Evolutionary conservation across 176 grass and related monocot species (phyloP), one percentile per base, ranked within the genome.

Genomic region (Carex kokanica): DNA sequence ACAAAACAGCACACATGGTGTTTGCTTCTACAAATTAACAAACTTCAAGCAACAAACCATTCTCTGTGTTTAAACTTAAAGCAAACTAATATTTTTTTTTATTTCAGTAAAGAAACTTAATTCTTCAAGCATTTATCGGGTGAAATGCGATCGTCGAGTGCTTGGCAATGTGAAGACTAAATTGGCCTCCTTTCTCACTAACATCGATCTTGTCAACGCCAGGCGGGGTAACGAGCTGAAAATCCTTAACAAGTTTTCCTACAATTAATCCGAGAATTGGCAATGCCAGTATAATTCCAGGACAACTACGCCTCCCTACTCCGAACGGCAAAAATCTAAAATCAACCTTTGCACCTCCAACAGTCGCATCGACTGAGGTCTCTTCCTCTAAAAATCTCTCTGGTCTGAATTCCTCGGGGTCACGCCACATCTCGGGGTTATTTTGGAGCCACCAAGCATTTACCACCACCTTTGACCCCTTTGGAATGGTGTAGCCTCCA

Each of bases 381-480:
- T 86, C 85, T 69, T 86, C 85, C 51, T 86, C 78, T 7, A 86
- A 8, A 59, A 86, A 86, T 21, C 85, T 67, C 77, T 86, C 85
- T 0, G 85, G 85, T 5, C 85, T 67, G 64, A 86, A 86, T 6
- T 81, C 64, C 64, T 86, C 85, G 0, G 85, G 85, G 20, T 74
- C 36, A 2, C 2, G 18, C 85, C 85, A 86, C 49, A 32, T 21
- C 52, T 86, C 78, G 17, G 85, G 85, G 32, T 86, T 81, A 27
- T 86, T 86, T 13, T 79, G 78, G 29, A 86, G 85, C 78, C 75
- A 86, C 85, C 85, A 86, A 20, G 85, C 75, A 80, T 86, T 86
- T 34, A 86, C 54, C 10, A 86, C 78, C 8, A 86, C 56, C 21
- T 86, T 86, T 17, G 85, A 81, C 2, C 78, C 85, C 31, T 81